These are phyloP conservation scores for Phytopythium litorale DNA, from an alignment of 352 stramenopile species.

Conservation along the genomic window DNA sequence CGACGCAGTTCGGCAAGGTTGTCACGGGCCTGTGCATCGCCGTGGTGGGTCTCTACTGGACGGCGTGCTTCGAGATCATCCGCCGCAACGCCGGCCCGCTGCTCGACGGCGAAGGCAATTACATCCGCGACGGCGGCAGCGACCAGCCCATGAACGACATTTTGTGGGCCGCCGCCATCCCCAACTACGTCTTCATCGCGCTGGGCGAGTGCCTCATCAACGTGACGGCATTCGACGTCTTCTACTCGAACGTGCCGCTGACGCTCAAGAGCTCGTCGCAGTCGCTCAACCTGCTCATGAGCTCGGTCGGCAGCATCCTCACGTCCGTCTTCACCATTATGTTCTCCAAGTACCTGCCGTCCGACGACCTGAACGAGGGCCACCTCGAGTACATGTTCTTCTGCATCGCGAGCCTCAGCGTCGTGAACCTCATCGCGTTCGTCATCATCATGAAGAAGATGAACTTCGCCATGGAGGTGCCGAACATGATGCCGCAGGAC, in stretches of 20 bases:
- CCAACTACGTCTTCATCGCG: conserved; percentile 55
- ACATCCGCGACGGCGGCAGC: conserved; percentile 37
- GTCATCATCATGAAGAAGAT: conserved; percentile 49
- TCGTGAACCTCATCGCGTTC: conserved; percentile 56
- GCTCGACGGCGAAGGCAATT: conserved; percentile 20
- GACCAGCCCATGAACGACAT: conserved; percentile 58
- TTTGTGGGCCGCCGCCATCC: conserved; percentile 39
- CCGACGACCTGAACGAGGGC: conserved; percentile 54
- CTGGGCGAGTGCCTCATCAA: conserved; percentile 61
- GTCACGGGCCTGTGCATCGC: conserved; percentile 20
- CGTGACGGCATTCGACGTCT: conserved; percentile 54
- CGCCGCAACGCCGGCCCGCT: conserved; percentile 43
- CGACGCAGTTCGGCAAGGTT: conserved; percentile 34
- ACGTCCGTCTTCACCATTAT: conserved; percentile 67
- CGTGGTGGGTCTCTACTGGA: conserved; percentile 33
- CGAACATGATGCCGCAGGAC: background rate
- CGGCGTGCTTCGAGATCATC: conserved; percentile 46
- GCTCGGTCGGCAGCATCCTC: conserved; percentile 48
- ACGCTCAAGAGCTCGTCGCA: conserved; percentile 53
- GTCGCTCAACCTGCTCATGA: conserved; percentile 59
- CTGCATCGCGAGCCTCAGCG: conserved; percentile 33
- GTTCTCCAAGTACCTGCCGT: conserved; percentile 44
- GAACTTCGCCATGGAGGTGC: conserved; percentile 45
- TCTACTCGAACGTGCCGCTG: conserved; percentile 54
- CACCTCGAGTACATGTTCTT: conserved; percentile 78